Evolutionary conservation across 768 basidiomycete genomes (phyloP).

Genomic region (Clitopilus hobsonii): DNA sequence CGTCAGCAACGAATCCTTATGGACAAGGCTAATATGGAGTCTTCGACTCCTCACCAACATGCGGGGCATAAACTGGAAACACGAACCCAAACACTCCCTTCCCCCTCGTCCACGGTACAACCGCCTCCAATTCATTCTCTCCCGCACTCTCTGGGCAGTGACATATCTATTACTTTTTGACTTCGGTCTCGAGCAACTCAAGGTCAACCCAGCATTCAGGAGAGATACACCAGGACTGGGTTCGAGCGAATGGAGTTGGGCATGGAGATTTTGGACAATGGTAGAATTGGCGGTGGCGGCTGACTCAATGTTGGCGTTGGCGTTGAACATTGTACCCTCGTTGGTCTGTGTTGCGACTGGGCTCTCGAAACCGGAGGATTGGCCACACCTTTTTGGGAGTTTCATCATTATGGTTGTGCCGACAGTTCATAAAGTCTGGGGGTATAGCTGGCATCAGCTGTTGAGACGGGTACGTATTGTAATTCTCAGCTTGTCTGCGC

Average conservation of each 20-base stretch:
- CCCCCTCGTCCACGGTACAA: constrained; percentile 15
- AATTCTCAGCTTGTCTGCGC: constrained; percentile 18
- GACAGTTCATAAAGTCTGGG: constrained; percentile 28
- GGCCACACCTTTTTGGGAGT: constrained; percentile 26
- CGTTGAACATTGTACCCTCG: constrained; percentile 3
- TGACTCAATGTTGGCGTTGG: constrained; percentile 3
- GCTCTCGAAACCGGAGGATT: constrained; percentile 20
- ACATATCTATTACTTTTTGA: constrained; percentile 17
- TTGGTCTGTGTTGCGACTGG: constrained; percentile 11
- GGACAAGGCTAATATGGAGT: constrained; percentile 19
- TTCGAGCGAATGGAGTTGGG: constrained; percentile 5
- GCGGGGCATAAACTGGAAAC: constrained; percentile 24
- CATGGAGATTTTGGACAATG: constrained; percentile 8
- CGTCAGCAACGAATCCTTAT: constrained; percentile 14
- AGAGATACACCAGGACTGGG: constrained; percentile 5
- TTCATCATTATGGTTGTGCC: constrained; percentile 21
- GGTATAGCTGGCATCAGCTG: constrained; percentile 13
- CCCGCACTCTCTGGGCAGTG: constrained; percentile 10
- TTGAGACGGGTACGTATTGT: constrained; percentile 14
- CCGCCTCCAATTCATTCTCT: constrained; percentile 15
- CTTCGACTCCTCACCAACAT: constrained; percentile 14
- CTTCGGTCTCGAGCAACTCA: constrained; percentile 10
- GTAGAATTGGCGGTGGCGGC: constrained; percentile 5
- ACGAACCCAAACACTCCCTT: constrained; percentile 15
- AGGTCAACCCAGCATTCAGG: constrained; percentile 13